phyloP scores from a whole-genome alignment of 306 rosid genomes.

The Ochetophila trinervis region DNA sequence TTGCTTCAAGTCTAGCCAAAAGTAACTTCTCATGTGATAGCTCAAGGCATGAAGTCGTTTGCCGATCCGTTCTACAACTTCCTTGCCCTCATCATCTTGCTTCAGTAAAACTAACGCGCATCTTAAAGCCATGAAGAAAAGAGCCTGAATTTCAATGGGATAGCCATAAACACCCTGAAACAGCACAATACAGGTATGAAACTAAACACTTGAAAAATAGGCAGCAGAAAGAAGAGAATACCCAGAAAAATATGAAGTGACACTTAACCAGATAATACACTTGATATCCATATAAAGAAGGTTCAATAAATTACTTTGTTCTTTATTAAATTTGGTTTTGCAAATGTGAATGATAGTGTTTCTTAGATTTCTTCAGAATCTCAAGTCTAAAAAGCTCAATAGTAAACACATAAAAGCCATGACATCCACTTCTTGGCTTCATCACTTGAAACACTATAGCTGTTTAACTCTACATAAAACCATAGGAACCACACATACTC shows the following conservation, averaged over 20 bases:
- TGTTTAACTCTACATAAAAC: neutral
- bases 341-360: too few relatives aligned
- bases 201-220: too few relatives aligned
- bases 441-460: neutral
- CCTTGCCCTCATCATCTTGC: slow-evolving; percentile 81
- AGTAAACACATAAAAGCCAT: too few relatives aligned
- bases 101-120: slow-evolving; percentile 81
- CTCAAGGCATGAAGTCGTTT: slow-evolving; percentile 80
- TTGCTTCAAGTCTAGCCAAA: slow-evolving; percentile 86
- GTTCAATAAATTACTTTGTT: too few relatives aligned
- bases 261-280: too few relatives aligned
- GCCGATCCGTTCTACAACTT: slow-evolving; percentile 54
- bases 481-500: neutral
- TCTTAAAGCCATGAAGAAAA: slow-evolving; percentile 93
- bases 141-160: slow-evolving; percentile 92
- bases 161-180: slow-evolving; percentile 94
- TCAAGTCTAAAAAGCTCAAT: too few relatives aligned
- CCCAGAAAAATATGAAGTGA: too few relatives aligned
- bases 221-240: too few relatives aligned
- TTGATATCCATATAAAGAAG: too few relatives aligned
- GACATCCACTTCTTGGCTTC: neutral
- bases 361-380: too few relatives aligned
- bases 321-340: too few relatives aligned
- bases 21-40: slow-evolving; percentile 82
- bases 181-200: slow-evolving; percentile 13